Conservation (phyloP, 495 filamentous ascomycete species). For the Penicillium samsonianum region DNA sequence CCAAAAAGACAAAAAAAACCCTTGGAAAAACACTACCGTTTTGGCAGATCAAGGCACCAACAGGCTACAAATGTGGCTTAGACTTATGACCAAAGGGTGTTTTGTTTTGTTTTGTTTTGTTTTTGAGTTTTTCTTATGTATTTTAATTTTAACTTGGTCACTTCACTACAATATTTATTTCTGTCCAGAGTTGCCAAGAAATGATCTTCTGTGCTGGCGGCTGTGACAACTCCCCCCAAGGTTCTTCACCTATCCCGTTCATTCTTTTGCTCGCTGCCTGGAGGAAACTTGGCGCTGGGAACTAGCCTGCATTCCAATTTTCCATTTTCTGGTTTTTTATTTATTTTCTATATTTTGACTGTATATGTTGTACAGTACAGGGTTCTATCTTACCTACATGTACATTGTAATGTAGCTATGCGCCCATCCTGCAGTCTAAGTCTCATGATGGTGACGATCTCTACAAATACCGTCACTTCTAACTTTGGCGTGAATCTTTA, state of each 20-base stretch:
- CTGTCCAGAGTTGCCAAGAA: constrained; percentile 4
- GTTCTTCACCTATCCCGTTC: constrained; percentile 22
- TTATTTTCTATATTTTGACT: constrained; percentile 4
- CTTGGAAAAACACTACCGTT: not conserved
- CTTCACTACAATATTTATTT: too few species aligned
- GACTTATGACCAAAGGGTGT: not conserved
- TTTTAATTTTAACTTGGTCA: not conserved
- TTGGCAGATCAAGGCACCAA: not conserved
- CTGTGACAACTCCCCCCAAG: not conserved
- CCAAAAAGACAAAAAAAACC: not conserved
- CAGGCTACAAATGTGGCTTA: constrained; percentile 13
- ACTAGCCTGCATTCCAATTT: constrained; percentile 2
- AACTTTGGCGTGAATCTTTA: constrained; percentile 4
- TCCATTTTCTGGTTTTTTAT: not conserved
- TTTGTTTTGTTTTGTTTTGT: not conserved
- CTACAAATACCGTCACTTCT: not conserved
- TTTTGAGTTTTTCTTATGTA: not conserved
- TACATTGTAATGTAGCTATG: not conserved
- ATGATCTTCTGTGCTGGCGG: constrained; percentile 6
- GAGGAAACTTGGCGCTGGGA: constrained; percentile 23
- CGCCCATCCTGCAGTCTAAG: not conserved
- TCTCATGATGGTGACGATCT: constrained; percentile 11
- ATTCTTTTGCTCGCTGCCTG: constrained; percentile 32
- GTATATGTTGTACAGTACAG: not conserved
- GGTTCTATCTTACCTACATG: not conserved